Evolutionary conservation across 345 rosid genomes (phyloP).

Genomic region (Murraya koenigii): DNA sequence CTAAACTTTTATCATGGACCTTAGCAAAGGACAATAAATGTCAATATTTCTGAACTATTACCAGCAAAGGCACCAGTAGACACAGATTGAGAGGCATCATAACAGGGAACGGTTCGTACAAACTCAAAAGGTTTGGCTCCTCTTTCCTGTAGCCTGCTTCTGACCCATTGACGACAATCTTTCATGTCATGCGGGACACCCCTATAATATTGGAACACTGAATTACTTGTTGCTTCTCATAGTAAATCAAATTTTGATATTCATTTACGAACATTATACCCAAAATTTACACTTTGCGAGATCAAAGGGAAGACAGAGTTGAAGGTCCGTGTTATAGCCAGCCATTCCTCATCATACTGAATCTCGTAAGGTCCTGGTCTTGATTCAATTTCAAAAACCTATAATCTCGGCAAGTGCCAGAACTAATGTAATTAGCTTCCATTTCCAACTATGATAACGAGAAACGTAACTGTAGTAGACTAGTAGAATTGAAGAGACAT

Average conservation of each 20-base stretch:
- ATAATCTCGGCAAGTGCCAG: conserved; percentile 13
- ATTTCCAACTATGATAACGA: conserved; percentile 16
- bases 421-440: conserved; percentile 22
- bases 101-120: conserved; percentile 56
- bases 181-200: conserved; percentile 41
- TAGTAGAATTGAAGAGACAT: not conserved
- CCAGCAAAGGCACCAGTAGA: conserved; percentile 32
- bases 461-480: conserved; percentile 11
- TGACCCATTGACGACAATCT: conserved; percentile 67
- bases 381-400: conserved; percentile 82
- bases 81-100: conserved; percentile 43
- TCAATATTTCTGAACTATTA: conserved; percentile 19
- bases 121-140: conserved; percentile 78
- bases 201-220: conserved; percentile 30
- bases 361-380: conserved; percentile 74
- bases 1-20: not conserved
- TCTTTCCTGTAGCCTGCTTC: conserved; percentile 56
- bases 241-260: not conserved
- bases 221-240: not conserved
- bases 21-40: not conserved
- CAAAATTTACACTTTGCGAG: conserved; percentile 37
- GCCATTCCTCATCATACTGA: conserved; percentile 90
- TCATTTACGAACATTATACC: conserved; percentile 34
- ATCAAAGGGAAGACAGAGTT: conserved; percentile 73
- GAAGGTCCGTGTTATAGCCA: conserved; percentile 62